These are phyloP conservation scores for Ascoidea tarda DNA, from an alignment of 805 yeast species.

Conservation along the genomic window DNA sequence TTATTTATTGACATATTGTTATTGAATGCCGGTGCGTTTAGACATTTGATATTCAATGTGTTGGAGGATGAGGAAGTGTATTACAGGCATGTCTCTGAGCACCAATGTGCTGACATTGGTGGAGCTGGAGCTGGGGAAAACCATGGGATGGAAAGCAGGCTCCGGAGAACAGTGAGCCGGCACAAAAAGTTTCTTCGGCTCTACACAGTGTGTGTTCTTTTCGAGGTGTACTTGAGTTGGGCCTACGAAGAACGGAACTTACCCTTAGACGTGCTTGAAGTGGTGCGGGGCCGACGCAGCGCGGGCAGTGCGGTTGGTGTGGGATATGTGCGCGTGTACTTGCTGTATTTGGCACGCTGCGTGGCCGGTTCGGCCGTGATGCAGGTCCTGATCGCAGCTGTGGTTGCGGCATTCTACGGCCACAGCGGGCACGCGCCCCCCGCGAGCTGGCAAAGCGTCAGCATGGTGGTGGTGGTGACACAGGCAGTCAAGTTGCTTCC, in stretches of 20 bases:
- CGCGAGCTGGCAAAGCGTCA: no score
- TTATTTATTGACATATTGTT: conserved; percentile 73
- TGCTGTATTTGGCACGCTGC: conserved; percentile 21
- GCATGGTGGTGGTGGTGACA: conserved; percentile 31
- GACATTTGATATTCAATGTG: conserved; percentile 74
- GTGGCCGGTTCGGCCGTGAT: conserved; percentile 19
- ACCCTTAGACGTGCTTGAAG: conserved; percentile 1
- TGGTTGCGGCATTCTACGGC: background rate
- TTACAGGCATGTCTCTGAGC: background rate
- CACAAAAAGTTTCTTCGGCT: conserved; percentile 27
- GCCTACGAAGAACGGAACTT: conserved; percentile 53
- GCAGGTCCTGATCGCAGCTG: conserved; percentile 13
- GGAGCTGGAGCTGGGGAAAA: conserved; percentile 12
- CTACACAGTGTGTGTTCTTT: conserved; percentile 49
- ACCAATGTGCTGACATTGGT: background rate
- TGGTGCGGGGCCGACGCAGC: no score
- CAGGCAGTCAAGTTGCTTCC: conserved; percentile 78
- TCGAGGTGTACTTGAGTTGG: conserved; percentile 89
- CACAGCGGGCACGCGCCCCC: background rate
- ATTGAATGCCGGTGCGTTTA: conserved; percentile 74
- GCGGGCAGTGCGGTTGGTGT: conserved; percentile 9
- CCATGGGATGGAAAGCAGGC: background rate
- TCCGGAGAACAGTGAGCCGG: no score
- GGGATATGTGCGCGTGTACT: conserved; percentile 23
- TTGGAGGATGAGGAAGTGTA: conserved; percentile 15